Percentiles rank a stretch among this genome's conserved stretches.
Conservation (phyloP, 352 stramenopile species). For the Pythium vanterpoolii region DNA sequence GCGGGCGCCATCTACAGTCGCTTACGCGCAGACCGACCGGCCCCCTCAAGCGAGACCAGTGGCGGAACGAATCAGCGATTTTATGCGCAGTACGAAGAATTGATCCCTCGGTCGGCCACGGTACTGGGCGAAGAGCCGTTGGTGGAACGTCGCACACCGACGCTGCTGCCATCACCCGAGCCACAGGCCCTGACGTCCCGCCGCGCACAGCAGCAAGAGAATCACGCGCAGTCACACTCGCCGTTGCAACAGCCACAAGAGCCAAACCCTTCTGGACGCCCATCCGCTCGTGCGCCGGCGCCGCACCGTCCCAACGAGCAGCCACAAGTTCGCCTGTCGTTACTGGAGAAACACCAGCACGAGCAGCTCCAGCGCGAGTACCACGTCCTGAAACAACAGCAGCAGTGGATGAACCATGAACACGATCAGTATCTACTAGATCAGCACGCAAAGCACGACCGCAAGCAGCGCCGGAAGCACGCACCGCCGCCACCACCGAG, state of each 20-base stretch:
- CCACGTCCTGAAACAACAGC: constrained; percentile 1
- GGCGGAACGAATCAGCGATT: not conserved
- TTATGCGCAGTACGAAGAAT: constrained; percentile 6
- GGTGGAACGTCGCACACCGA: constrained; percentile 9
- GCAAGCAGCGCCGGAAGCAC: not conserved
- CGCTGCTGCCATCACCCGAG: constrained; percentile 11
- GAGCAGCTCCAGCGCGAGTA: constrained; percentile 6
- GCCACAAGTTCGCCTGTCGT: constrained; percentile 6
- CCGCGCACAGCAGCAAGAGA: not conserved
- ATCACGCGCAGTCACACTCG: not conserved
- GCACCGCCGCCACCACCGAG: not conserved
- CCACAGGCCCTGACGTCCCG: constrained; percentile 18
- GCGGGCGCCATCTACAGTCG: not conserved
- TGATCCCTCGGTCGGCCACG: not conserved
- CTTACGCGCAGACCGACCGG: not conserved
- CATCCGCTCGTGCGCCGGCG: not conserved
- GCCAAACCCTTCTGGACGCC: not conserved
- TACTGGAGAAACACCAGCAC: constrained; percentile 9
- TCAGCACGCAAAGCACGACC: not conserved
- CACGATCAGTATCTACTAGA: not conserved
- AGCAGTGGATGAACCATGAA: constrained; percentile 2
- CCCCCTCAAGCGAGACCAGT: not conserved
- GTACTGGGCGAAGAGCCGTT: constrained; percentile 9
- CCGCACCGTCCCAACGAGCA: constrained; percentile 3
- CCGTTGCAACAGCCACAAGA: not conserved